phyloP scores from a whole-genome alignment of 257 asterid species.

The Jasminum sambac region DNA sequence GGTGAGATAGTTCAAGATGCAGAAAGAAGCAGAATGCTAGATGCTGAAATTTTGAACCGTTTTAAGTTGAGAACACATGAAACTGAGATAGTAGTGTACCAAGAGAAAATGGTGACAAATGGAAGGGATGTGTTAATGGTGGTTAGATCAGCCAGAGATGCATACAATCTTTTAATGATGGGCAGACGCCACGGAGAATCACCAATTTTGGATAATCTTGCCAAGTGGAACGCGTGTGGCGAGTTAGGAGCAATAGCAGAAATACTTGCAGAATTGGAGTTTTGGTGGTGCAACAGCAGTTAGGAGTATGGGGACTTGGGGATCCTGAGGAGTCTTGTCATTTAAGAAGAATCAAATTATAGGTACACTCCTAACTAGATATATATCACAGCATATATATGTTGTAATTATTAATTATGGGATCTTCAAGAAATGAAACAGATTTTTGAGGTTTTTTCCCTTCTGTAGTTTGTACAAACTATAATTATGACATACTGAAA shows the following conservation, averaged over 20 bases:
- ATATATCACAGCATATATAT: neutral
- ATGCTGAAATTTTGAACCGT: slow-evolving; percentile 44
- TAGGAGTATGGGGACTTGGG: slow-evolving; percentile 55
- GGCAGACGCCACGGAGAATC: slow-evolving; percentile 60
- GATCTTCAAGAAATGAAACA: neutral
- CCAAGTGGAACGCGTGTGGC: slow-evolving; percentile 39
- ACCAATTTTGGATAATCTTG: slow-evolving; percentile 40
- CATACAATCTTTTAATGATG: slow-evolving; percentile 52
- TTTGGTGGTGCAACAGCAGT: slow-evolving; percentile 65
- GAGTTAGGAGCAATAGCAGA: slow-evolving; percentile 62
- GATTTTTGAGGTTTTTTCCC: neutral
- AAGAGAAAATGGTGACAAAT: slow-evolving; percentile 41
- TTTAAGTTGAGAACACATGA: slow-evolving; percentile 34
- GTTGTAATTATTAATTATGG: neutral
- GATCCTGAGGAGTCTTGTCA: slow-evolving; percentile 75
- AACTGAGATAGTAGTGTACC: slow-evolving; percentile 28
- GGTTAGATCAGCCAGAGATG: slow-evolving; percentile 37
- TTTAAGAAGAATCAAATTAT: slow-evolving; percentile 52
- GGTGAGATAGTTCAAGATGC: slow-evolving; percentile 47
- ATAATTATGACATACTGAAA: neutral
- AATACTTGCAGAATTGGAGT: slow-evolving; percentile 43
- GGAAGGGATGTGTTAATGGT: slow-evolving; percentile 47
- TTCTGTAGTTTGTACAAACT: neutral
- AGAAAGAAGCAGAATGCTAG: slow-evolving; percentile 56
- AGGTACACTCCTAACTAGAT: slow-evolving; percentile 15